phyloP scores from a whole-genome alignment of 208 protist species.

The Vickermania ingenoplastis region DNA sequence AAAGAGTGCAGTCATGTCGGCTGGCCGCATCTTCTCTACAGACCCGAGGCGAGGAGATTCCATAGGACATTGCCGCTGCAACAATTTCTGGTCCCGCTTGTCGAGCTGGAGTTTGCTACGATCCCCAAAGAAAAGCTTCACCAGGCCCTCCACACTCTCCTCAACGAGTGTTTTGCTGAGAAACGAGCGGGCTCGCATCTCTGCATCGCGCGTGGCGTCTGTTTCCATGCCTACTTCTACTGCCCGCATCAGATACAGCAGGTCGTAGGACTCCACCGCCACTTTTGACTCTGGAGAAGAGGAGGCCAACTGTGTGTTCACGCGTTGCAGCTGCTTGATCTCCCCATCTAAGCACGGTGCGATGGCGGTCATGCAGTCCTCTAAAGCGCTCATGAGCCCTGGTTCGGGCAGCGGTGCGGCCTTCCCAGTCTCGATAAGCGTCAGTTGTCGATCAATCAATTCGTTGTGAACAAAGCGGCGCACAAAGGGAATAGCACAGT shows the following conservation, averaged over 20 bases:
- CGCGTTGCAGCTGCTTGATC: slow-evolving; percentile 32
- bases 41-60: slow-evolving; percentile 68
- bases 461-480: slow-evolving; percentile 70
- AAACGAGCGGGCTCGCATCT: slow-evolving; percentile 69
- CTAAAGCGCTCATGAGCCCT: slow-evolving; percentile 43
- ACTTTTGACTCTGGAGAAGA: slow-evolving; percentile 32
- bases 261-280: slow-evolving; percentile 67
- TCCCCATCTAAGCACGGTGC: slow-evolving; percentile 48
- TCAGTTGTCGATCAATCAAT: slow-evolving; percentile 69
- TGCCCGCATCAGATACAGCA: slow-evolving; percentile 84
- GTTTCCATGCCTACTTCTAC: slow-evolving; percentile 56
- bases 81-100: slow-evolving; percentile 71
- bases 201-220: slow-evolving; percentile 41
- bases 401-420: slow-evolving; percentile 41
- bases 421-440: slow-evolving; percentile 71
- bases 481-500: slow-evolving; percentile 80
- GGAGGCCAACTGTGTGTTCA: slow-evolving; percentile 29
- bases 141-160: slow-evolving; percentile 34
- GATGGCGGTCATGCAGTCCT: slow-evolving; percentile 36
- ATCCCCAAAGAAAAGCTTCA: slow-evolving; percentile 24
- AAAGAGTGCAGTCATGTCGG: slow-evolving; percentile 65
- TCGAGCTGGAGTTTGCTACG: slow-evolving; percentile 22
- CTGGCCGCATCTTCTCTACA: slow-evolving; percentile 71
- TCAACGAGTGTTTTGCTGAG: slow-evolving; percentile 58
- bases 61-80: slow-evolving; percentile 54